Percentiles rank a stretch among this genome's conserved stretches.
These are phyloP conservation scores for Sungouiella blattae DNA, from an alignment of 805 yeast genomes.

Conservation along the genomic window DNA sequence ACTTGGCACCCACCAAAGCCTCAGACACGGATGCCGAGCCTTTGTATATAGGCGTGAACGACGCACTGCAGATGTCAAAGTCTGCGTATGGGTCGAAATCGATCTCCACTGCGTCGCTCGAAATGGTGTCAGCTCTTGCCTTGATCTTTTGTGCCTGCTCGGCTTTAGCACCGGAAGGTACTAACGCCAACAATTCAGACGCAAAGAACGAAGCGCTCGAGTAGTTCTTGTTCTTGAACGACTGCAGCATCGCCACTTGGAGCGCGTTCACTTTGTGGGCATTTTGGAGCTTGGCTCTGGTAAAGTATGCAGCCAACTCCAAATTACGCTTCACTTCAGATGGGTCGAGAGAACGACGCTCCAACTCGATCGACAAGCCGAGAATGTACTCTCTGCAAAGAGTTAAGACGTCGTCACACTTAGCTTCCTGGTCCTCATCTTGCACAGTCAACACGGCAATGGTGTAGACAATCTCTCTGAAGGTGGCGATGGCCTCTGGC, in stretches of 20 bases:
- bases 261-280: constrained; percentile 84
- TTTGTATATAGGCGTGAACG: constrained; percentile 84
- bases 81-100: constrained; percentile 92
- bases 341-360: constrained; percentile 76
- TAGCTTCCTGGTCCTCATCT: constrained; percentile 70
- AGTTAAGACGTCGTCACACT: constrained; percentile 65
- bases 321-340: constrained; percentile 77
- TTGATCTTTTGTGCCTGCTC: constrained; percentile 86
- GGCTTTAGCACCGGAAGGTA: constrained; percentile 72
- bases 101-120: constrained; percentile 83
- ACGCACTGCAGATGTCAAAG: constrained; percentile 83
- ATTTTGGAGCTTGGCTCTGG: constrained; percentile 75
- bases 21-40: constrained; percentile 69
- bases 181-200: constrained; percentile 67
- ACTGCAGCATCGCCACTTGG: constrained; percentile 92
- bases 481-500: constrained; percentile 72
- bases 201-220: constrained; percentile 91
- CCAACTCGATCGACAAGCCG: constrained; percentile 87
- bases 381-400: constrained; percentile 86
- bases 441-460: constrained; percentile 68
- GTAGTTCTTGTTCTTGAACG: constrained; percentile 83
- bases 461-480: constrained; percentile 77
- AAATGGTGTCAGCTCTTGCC: constrained; percentile 71
- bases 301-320: constrained; percentile 94
- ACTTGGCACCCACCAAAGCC: constrained; percentile 86